These are phyloP conservation scores for Cyberlindnera galapagoensis DNA, from an alignment of 805 yeast genomes.

Conservation along the genomic window DNA sequence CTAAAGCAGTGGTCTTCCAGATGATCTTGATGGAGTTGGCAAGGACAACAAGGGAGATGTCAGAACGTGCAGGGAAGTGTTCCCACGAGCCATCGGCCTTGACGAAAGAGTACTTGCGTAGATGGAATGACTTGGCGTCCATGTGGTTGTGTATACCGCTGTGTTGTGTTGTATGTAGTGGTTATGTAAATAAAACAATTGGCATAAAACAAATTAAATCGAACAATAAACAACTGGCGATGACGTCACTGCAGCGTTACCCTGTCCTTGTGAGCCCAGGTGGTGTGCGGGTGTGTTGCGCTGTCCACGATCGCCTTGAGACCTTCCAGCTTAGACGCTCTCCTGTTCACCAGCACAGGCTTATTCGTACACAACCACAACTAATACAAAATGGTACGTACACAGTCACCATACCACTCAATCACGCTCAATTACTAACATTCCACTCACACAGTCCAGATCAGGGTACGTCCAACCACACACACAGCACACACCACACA, in stretches of 20 bases:
- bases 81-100: slow-evolving; percentile 15
- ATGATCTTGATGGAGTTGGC: slow-evolving; percentile 9
- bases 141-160: not conserved
- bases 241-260: no score
- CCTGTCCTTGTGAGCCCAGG: no score
- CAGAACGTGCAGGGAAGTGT: slow-evolving; percentile 22
- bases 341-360: no score
- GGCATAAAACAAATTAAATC: no score
- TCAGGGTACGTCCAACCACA: slow-evolving; percentile 7
- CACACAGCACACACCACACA: not conserved
- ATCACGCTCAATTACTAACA: no score
- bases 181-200: not conserved
- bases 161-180: not conserved
- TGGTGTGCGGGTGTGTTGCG: no score
- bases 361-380: no score
- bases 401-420: no score
- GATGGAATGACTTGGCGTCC: slow-evolving; percentile 6
- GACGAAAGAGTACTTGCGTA: slow-evolving; percentile 20
- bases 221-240: no score
- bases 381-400: no score
- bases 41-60: slow-evolving; percentile 10
- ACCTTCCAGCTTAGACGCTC: no score
- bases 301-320: no score
- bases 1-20: slow-evolving; percentile 18
- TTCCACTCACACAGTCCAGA: slow-evolving; percentile 9